Conservation (phyloP, 768 basidiomycete species). For the Podaxis sp. region DNA sequence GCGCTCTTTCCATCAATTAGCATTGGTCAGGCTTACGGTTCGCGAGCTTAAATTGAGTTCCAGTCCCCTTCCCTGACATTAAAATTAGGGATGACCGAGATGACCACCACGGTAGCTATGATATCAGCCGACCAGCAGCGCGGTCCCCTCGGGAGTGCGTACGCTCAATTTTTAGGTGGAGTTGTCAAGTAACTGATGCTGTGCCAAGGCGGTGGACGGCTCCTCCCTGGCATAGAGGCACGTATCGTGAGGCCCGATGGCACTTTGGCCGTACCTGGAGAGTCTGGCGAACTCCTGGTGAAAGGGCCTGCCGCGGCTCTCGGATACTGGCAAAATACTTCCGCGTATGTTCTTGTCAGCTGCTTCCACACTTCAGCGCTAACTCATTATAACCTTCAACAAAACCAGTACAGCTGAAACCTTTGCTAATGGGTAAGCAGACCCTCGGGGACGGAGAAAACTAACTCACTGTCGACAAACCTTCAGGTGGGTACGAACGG, state of each 20-base stretch:
- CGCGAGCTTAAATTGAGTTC: slow-evolving; percentile 4
- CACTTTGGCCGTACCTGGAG: slow-evolving; percentile 36
- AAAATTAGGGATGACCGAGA: slow-evolving; percentile 29
- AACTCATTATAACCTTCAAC: slow-evolving; percentile 5
- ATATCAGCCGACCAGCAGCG: slow-evolving; percentile 38
- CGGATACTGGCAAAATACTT: slow-evolving; percentile 43
- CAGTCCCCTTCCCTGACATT: background rate
- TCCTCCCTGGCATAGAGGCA: slow-evolving; percentile 43
- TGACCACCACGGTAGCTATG: slow-evolving; percentile 46
- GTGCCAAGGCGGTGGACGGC: slow-evolving; percentile 34
- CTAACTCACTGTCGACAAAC: slow-evolving; percentile 2
- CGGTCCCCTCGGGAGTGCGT: slow-evolving; percentile 37
- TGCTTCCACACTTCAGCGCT: slow-evolving; percentile 16
- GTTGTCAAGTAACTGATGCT: background rate
- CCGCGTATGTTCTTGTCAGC: slow-evolving; percentile 44
- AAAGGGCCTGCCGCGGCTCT: slow-evolving; percentile 41
- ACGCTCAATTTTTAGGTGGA: slow-evolving; percentile 15
- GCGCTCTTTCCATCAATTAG: slow-evolving; percentile 45
- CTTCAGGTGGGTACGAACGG: slow-evolving; percentile 59
- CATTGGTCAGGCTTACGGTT: slow-evolving; percentile 66
- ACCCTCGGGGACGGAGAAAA: slow-evolving; percentile 2
- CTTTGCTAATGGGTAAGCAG: slow-evolving; percentile 54
- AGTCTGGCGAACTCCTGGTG: slow-evolving; percentile 48
- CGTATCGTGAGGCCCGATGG: slow-evolving; percentile 48
- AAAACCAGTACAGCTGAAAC: slow-evolving; percentile 51